A percentile compares a stretch with the other conserved stretches of the same genome.
Evolutionary conservation across 1,284 basidiomycete genomes (phyloP).

Genomic region (Austropuccinia psidii): DNA sequence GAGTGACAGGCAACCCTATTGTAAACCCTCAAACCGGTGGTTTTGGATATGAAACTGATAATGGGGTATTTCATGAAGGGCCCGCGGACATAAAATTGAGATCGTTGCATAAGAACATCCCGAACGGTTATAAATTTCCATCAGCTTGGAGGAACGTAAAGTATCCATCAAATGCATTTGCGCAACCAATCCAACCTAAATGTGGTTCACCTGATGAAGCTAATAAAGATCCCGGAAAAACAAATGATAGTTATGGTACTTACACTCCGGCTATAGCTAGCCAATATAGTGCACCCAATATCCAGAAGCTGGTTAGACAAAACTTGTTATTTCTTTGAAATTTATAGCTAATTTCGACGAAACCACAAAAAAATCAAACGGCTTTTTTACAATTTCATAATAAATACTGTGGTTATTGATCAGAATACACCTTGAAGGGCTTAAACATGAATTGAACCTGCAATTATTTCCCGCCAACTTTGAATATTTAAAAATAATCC

Average conservation of each 20-base stretch:
- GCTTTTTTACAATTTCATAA: no score
- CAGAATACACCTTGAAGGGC: no score
- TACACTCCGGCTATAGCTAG: constrained; percentile 1
- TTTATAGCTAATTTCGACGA: no score
- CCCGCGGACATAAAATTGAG: neutral
- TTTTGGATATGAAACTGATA: constrained; percentile 22
- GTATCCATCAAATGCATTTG: neutral
- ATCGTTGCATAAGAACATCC: neutral
- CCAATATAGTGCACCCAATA: neutral
- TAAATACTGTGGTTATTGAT: no score
- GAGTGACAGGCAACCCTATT: constrained; percentile 3
- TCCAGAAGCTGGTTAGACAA: neutral
- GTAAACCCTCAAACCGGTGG: constrained; percentile 16
- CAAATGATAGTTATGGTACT: neutral
- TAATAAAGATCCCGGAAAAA: constrained; percentile 7
- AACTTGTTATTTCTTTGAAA: no score
- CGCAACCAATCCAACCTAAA: constrained; percentile 1
- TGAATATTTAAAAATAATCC: no score
- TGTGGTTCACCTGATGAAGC: neutral
- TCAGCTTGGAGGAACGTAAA: neutral
- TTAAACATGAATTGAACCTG: no score
- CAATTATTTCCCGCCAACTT: no score
- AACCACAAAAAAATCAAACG: no score
- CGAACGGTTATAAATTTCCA: neutral
- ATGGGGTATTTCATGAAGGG: neutral